Evolutionary conservation across 108 stramenopile genomes (phyloP).

Genomic region (Cyclotella choctawhatcheeana): DNA sequence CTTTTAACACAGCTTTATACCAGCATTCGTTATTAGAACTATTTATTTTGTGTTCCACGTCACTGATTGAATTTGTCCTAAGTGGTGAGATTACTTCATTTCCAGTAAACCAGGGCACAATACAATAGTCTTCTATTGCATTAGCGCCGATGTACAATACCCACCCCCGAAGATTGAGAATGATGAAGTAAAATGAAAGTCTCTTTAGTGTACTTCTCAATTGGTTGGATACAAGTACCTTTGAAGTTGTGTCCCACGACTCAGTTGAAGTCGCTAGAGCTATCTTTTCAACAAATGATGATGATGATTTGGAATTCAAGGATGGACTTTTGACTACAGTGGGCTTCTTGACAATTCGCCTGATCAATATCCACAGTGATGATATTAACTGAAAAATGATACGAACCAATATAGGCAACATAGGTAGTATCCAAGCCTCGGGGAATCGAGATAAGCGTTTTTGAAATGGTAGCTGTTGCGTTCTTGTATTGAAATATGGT

Average conservation of each 20-base stretch:
- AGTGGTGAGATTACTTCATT: constrained; percentile 30
- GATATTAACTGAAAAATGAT: constrained; percentile 26
- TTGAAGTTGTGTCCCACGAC: background rate
- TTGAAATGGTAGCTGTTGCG: constrained; percentile 54
- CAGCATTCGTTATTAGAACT: constrained; percentile 54
- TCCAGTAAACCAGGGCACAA: constrained; percentile 32
- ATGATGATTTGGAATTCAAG: constrained; percentile 23
- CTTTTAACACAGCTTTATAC: constrained; percentile 62
- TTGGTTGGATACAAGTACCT: background rate
- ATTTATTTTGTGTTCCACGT: constrained; percentile 34
- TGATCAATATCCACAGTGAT: background rate
- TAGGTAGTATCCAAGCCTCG: constrained; percentile 81
- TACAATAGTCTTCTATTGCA: constrained; percentile 60
- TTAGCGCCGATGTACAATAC: constrained; percentile 71
- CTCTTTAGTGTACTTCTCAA: constrained; percentile 6
- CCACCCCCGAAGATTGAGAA: constrained; percentile 72
- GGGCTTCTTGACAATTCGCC: background rate
- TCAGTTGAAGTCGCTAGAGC: background rate
- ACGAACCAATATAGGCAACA: constrained; percentile 77
- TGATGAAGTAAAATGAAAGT: constrained; percentile 56
- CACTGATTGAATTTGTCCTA: constrained; percentile 38
- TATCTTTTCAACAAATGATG: constrained; percentile 6
- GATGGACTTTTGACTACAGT: constrained; percentile 1
- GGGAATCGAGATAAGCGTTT: constrained; percentile 63
- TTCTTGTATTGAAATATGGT: constrained; percentile 25